These are phyloP conservation scores for Pythium pectinolyticum DNA, from an alignment of 352 stramenopile species.

Conservation along the genomic window DNA sequence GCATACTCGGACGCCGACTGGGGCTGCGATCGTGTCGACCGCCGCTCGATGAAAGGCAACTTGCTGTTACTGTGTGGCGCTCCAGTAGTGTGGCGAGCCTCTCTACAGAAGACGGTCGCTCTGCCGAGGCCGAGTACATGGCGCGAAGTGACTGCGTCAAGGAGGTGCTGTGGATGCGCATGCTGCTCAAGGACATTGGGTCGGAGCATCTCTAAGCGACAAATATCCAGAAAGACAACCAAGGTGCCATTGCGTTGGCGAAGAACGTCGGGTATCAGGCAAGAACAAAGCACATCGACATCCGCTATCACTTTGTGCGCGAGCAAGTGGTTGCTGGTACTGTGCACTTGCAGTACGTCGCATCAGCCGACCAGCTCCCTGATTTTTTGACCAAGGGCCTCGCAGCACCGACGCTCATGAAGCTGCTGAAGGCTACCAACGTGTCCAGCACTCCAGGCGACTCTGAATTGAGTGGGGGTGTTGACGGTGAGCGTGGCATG, in stretches of 20 bases:
- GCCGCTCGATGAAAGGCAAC: neutral
- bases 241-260: constrained; percentile 36
- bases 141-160: constrained; percentile 13
- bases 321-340: too few relatives aligned
- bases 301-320: constrained; percentile 41
- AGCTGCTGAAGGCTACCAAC: too few relatives aligned
- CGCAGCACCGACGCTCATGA: too few relatives aligned
- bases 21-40: neutral
- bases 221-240: constrained; percentile 35
- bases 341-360: too few relatives aligned
- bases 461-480: too few relatives aligned
- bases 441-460: too few relatives aligned
- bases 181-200: constrained; percentile 9
- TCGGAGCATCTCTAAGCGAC: neutral
- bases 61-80: constrained; percentile 6
- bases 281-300: constrained; percentile 34
- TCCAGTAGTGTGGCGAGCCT: constrained; percentile 11
- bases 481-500: too few relatives aligned
- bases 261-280: constrained; percentile 35
- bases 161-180: constrained; percentile 17
- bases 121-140: constrained; percentile 20
- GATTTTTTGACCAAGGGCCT: too few relatives aligned
- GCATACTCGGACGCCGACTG: constrained; percentile 9
- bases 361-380: too few relatives aligned
- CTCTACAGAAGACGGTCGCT: constrained; percentile 15